Base-by-base conservation (phyloP, 179 eudicot species). In the Pouteria campechiana region DNA sequence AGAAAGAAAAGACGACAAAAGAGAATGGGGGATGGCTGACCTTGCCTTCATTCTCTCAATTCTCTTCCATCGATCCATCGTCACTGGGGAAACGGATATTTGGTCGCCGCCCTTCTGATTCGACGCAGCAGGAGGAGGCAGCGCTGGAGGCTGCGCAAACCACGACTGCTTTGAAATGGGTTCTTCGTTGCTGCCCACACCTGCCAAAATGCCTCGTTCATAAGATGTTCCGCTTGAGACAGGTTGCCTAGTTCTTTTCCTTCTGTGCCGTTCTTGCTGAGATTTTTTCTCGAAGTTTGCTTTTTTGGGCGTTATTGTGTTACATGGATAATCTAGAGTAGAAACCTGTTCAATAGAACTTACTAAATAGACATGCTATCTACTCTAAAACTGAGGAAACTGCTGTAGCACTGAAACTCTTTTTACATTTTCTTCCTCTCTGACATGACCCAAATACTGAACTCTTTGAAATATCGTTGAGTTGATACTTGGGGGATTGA, bases 181-280 rank as follows among this genome's bases (percentile, higher is more conserved):
- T 87, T 27, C 50, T 70, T 12, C 72, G 69, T 22, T 92, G 94
- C 54, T 79, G 99, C 43, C 99, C 99, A 25, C 60, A 75, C 20
- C 57, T 92, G n/a, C 99, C 99, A 9, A 72, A 80, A 35, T 75
- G 84, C 5, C 86, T 92, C 31, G 88, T 87, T 7, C 99, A 92
- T 54, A 92, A 92, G 51, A 75, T 92, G 25, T 92, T 92, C 55
- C 92, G 99, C 41, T 61, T 92, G 30, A 68, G 96, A 46, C 96
- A 87, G 94, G 98, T 89, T 15, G n/a, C n/a, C n/a, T n/a, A n/a
- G n/a, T n/a, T 11, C 6, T 43, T 3, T 27, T 20, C 41, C 6
- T 44, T 25, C 25, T 18, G 16, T 1, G n/a, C 28, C 6, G 2
- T 49, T 42, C 0, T n/a, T 36, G 14, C 2, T 23, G 3, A 8